Percentiles rank a stretch among this genome's conserved stretches.
Evolutionary conservation across 352 stramenopile genomes (phyloP).

Genomic region (Phytopythium ostracodes): DNA sequence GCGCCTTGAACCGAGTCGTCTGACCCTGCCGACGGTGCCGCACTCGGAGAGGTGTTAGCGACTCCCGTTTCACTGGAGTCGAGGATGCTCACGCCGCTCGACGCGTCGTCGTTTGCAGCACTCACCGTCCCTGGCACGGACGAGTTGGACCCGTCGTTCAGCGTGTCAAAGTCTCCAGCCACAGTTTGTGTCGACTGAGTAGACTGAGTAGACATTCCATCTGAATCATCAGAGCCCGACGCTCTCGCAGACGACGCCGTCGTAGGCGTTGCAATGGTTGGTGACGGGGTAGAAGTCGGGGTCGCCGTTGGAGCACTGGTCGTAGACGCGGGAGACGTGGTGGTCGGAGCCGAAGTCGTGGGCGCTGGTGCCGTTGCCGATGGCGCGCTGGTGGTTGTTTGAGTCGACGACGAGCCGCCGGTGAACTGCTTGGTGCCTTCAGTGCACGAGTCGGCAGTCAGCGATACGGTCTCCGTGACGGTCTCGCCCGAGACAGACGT

Average conservation of each 20-base stretch:
- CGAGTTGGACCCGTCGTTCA: slow-evolving; percentile 10
- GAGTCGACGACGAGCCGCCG: background rate
- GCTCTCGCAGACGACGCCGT: slow-evolving; percentile 1
- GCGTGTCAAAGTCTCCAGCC: slow-evolving; percentile 6
- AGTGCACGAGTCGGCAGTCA: slow-evolving; percentile 43
- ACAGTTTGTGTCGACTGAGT: background rate
- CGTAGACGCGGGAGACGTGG: background rate
- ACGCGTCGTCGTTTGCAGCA: slow-evolving; percentile 13
- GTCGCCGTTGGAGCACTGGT: background rate
- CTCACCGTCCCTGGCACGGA: slow-evolving; percentile 3
- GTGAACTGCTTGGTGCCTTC: slow-evolving; percentile 45
- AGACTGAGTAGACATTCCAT: background rate
- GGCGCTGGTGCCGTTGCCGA: background rate
- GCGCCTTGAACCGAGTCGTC: slow-evolving; percentile 8
- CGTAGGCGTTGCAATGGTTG: background rate
- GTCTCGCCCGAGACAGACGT: slow-evolving; percentile 56
- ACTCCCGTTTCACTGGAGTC: slow-evolving; percentile 25
- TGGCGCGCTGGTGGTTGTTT: slow-evolving; percentile 6
- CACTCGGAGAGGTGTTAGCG: slow-evolving; percentile 11
- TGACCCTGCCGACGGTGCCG: slow-evolving; percentile 6
- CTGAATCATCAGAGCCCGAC: background rate
- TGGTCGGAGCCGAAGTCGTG: background rate
- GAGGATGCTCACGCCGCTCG: slow-evolving; percentile 22
- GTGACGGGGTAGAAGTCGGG: background rate
- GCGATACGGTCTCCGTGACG: slow-evolving; percentile 55